Evolutionary conservation across 2,329 filamentous ascomycete genomes (phyloP), one percentile per base, ranked within the genome.

Genomic region (Alternaria gansuensis): DNA sequence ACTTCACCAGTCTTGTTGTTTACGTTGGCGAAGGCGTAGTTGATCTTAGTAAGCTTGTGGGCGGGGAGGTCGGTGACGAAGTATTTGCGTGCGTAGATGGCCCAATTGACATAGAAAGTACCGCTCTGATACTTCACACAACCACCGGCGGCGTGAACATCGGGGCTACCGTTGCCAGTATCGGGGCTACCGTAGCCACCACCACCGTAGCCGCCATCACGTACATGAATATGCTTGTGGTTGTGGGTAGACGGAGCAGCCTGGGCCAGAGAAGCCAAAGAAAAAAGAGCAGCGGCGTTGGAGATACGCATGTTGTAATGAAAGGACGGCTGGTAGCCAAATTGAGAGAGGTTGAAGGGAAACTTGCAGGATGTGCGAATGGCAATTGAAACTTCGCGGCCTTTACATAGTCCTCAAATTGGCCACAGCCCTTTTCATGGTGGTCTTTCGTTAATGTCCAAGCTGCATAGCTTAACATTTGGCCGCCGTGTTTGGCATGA

Each of bases 21-120:
- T 51, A 97, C 85, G 74, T 97, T 96, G 73, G 92, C 93, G 79
- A 97, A 97, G 14, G 92, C 85, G 69, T 97, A 97, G 23, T 97
- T 86, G 11, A 97, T 79, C 73, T 97, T 94, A 0, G 93, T 97
- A 48, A 97, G 85, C 55, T 92, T 90, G 55, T 93, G 86, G 5
- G 84, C 86, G 0, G 91, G 91, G 3, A 98, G 84, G 74, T 97
- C 88, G 71, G 95, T 91, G 0, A 93, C 92, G 21, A 88, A 85
- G 74, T 94, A 89, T 68, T 93, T 89, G 57, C 93, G 88, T 45
- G 82, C 92, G 76, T 97, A 97, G 68, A 96, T 94, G 62, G 90
- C 76, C 85, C 88, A 90, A 78, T 91, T 90, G 63, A 90, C 87
- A 71, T 87, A 91, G 79, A 91, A 91, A 36, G 86, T 86, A 37